A percentile compares a stretch with the other conserved stretches of the same genome.
These are phyloP conservation scores for Colletotrichum incanum DNA, from an alignment of 2,329 filamentous ascomycete species.

Conservation along the genomic window DNA sequence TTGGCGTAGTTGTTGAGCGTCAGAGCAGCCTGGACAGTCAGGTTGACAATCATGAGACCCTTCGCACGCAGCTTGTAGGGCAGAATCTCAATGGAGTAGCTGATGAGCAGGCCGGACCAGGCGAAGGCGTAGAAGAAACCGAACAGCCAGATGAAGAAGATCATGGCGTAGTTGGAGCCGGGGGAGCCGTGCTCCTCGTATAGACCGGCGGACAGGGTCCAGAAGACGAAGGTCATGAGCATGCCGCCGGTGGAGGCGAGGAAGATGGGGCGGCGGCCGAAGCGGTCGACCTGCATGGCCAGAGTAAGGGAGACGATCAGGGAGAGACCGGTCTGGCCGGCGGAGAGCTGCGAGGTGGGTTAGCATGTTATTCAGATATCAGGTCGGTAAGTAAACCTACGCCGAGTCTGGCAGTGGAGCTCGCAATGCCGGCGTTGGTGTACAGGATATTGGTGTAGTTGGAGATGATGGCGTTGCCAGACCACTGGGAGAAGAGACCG, in stretches of 20 bases:
- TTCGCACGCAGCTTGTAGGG: conserved; percentile 66
- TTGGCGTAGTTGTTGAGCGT: conserved; percentile 70
- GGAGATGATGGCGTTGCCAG: conserved; percentile 72
- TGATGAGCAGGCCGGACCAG: conserved; percentile 71
- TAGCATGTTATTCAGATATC: not conserved
- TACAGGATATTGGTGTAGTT: conserved; percentile 72
- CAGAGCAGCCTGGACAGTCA: conserved; percentile 69
- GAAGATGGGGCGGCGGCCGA: conserved; percentile 72
- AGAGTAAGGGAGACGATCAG: conserved; percentile 67
- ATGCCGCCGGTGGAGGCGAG: conserved; percentile 61
- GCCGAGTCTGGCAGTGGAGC: conserved; percentile 61
- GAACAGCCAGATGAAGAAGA: conserved; percentile 59
- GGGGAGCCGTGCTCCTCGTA: conserved; percentile 58
- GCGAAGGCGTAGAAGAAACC: conserved; percentile 67
- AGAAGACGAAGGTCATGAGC: conserved; percentile 65
- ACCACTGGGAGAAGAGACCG: conserved; percentile 73
- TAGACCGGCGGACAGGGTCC: conserved; percentile 64
- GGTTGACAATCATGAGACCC: conserved; percentile 71
- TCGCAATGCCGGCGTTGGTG: conserved; percentile 65
- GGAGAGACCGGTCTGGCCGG: conserved; percentile 66
- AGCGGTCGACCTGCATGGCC: conserved; percentile 68
- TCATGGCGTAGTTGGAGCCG: conserved; percentile 59
- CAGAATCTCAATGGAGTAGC: conserved; percentile 67
- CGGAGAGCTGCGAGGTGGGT: conserved; percentile 45
- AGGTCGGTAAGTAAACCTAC: not conserved